Evolutionary conservation across 495 filamentous ascomycete genomes (phyloP).

Genomic region (Venustampulla echinocandica): DNA sequence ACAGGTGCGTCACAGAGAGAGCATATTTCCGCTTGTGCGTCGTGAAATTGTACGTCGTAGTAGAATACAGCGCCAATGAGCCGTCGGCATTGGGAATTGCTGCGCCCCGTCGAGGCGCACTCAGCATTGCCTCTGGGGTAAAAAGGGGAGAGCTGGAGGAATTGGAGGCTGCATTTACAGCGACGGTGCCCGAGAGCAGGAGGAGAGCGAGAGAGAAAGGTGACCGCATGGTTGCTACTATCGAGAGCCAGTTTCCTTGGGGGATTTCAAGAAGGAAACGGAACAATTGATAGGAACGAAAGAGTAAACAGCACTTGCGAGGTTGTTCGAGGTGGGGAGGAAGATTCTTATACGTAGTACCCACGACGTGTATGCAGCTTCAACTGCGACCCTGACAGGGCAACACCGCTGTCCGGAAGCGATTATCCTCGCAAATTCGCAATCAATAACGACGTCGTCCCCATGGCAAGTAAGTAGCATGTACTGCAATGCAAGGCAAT

Average conservation of each 20-base stretch:
- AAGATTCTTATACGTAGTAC: too few relatives aligned
- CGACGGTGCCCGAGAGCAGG: background rate
- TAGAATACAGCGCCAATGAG: slow-evolving; percentile 58
- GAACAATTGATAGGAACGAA: background rate
- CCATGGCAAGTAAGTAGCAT: too few relatives aligned
- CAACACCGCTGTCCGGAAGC: too few relatives aligned
- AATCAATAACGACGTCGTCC: too few relatives aligned
- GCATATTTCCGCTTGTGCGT: slow-evolving; percentile 62
- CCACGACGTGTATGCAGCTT: too few relatives aligned
- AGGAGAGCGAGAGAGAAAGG: background rate
- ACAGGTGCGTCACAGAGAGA: slow-evolving; percentile 63
- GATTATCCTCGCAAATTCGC: too few relatives aligned
- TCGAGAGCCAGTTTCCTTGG: background rate
- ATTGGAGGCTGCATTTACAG: slow-evolving; percentile 28
- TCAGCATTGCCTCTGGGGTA: slow-evolving; percentile 71
- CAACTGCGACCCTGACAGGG: too few relatives aligned
- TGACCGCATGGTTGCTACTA: slow-evolving; percentile 1
- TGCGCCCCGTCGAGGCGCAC: slow-evolving; percentile 67
- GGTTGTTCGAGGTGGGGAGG: too few relatives aligned
- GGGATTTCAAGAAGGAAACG: background rate
- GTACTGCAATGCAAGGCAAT: too few relatives aligned
- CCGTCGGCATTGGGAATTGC: slow-evolving; percentile 66
- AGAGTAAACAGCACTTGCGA: too few relatives aligned
- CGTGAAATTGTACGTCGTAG: slow-evolving; percentile 70
- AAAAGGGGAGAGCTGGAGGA: slow-evolving; percentile 35